These are phyloP conservation scores for Lachnellula willkommii DNA, from an alignment of 2,329 filamentous ascomycete genomes.

Conservation along the genomic window DNA sequence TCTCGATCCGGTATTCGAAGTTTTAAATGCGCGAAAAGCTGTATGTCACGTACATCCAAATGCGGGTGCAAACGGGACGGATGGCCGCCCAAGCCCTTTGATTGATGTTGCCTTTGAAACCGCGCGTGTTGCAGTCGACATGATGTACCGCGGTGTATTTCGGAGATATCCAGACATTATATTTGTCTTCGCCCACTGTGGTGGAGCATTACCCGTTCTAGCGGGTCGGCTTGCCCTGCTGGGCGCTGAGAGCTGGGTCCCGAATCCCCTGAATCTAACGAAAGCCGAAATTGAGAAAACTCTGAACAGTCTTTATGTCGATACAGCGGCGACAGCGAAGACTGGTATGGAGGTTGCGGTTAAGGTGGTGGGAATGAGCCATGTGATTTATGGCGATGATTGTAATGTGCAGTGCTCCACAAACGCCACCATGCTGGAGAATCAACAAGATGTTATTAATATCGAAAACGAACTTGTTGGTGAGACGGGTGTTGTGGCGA, in stretches of 20 bases:
- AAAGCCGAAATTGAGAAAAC: neutral
- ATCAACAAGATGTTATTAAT: slow-evolving; percentile 11
- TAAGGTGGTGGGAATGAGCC: neutral
- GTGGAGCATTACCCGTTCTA: slow-evolving; percentile 1
- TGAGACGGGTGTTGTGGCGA: neutral
- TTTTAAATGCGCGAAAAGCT: neutral
- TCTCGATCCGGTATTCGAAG: neutral
- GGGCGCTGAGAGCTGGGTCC: neutral
- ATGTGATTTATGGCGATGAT: slow-evolving; percentile 1
- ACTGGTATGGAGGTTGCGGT: neutral
- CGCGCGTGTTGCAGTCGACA: neutral
- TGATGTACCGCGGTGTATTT: neutral
- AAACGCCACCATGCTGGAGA: neutral
- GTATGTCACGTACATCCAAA: neutral
- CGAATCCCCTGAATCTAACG: neutral
- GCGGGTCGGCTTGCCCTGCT: neutral
- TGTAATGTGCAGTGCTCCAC: neutral
- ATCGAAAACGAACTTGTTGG: neutral
- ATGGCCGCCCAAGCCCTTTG: neutral
- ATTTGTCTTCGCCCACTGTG: neutral
- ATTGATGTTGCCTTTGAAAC: neutral
- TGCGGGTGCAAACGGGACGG: neutral
- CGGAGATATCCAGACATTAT: neutral
- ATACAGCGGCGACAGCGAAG: slow-evolving; percentile 1
- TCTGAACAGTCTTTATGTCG: neutral